These are phyloP conservation scores for Penicillium odoratum DNA, from an alignment of 495 filamentous ascomycete genomes.

Conservation along the genomic window DNA sequence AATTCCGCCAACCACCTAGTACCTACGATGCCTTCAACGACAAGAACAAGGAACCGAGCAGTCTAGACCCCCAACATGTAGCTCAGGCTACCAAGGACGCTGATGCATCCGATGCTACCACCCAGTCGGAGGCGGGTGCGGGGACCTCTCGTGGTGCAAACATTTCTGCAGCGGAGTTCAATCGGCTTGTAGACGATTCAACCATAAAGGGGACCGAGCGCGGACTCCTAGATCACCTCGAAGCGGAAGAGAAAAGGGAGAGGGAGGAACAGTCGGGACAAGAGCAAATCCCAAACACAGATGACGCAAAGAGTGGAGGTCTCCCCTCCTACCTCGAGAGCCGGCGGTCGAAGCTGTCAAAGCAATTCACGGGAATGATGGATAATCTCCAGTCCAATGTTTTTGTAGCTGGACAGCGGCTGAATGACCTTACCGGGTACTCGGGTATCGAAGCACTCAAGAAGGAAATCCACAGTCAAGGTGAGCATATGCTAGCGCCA, in stretches of 20 bases:
- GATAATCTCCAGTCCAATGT: constrained; percentile 84
- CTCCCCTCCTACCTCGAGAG: constrained; percentile 79
- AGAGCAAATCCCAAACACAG: constrained; percentile 4
- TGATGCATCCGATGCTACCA: constrained; percentile 20
- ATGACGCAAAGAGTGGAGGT: constrained; percentile 22
- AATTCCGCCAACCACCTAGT: constrained; percentile 33
- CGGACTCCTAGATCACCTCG: constrained; percentile 8
- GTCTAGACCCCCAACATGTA: constrained; percentile 19
- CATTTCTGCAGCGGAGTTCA: constrained; percentile 16
- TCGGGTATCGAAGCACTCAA: constrained; percentile 87
- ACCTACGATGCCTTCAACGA: constrained; percentile 26
- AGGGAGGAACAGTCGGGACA: constrained; percentile 10
- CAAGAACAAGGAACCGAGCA: constrained; percentile 18
- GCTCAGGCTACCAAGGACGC: constrained; percentile 18
- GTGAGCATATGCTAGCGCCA: constrained; percentile 33
- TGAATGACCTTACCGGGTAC: constrained; percentile 95
- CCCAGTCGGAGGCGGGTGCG: constrained; percentile 23
- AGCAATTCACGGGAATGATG: constrained; percentile 76
- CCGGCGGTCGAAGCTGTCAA: constrained; percentile 69
- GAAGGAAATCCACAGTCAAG: constrained; percentile 66
- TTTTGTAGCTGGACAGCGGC: constrained; percentile 77
- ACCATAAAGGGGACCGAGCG: constrained; percentile 10
- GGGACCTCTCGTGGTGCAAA: constrained; percentile 19
- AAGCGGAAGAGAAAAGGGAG: constrained; percentile 3
- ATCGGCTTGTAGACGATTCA: constrained; percentile 7